phyloP scores from a whole-genome alignment of 164 flowering plant species.

The Berberis vulgaris region DNA sequence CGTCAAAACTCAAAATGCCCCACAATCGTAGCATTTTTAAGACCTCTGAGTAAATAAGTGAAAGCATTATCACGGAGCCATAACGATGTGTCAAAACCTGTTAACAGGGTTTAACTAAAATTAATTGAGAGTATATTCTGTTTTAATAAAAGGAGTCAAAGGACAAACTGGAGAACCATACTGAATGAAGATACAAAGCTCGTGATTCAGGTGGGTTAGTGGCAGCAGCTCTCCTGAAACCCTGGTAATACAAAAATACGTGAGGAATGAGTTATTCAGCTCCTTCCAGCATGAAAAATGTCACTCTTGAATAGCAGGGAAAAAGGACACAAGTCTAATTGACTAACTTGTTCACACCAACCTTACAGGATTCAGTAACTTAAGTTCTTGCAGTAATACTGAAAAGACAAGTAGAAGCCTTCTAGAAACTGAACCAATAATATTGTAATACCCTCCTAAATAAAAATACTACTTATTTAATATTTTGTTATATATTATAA shows the following conservation, averaged over 20 bases:
- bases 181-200: slow-evolving; percentile 75
- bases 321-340: no score
- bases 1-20: slow-evolving; percentile 66
- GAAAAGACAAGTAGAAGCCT: no score
- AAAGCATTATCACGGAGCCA: slow-evolving; percentile 72
- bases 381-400: no score
- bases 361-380: no score
- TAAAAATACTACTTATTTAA: no score
- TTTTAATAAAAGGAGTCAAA: background rate
- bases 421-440: no score
- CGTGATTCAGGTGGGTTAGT: slow-evolving; percentile 32
- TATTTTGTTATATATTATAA: no score
- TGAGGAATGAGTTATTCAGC: background rate
- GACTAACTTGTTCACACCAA: no score
- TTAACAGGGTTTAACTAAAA: slow-evolving; percentile 5
- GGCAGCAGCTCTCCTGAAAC: slow-evolving; percentile 41
- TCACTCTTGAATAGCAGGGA: background rate
- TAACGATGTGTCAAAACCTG: slow-evolving; percentile 83
- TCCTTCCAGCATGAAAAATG: background rate
- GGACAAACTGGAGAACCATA: slow-evolving; percentile 16
- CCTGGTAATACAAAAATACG: slow-evolving; percentile 30
- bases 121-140: background rate
- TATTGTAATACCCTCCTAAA: no score
- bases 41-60: slow-evolving; percentile 69
- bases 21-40: slow-evolving; percentile 71